Conservation (phyloP, 768 basidiomycete species). For the Russula vinacea region DNA sequence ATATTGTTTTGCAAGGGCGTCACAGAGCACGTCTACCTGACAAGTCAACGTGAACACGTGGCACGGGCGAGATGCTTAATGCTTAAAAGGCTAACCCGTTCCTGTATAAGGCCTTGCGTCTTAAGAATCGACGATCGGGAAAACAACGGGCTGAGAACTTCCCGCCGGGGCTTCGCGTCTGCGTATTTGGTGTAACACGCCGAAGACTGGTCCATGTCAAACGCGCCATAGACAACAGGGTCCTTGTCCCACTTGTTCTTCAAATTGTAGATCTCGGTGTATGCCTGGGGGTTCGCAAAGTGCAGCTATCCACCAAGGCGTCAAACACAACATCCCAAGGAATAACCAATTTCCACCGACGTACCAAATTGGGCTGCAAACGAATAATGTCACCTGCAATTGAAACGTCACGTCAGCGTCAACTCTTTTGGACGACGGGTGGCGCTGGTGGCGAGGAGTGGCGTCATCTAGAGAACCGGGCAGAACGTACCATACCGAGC, state of each 20-base stretch:
- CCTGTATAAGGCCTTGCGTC: conserved; percentile 39
- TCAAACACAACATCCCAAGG: neutral
- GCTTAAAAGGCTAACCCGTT: conserved; percentile 34
- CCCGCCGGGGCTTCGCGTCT: conserved; percentile 39
- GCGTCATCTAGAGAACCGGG: neutral
- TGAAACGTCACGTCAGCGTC: neutral
- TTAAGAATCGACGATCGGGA: conserved; percentile 42
- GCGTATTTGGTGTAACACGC: conserved; percentile 39
- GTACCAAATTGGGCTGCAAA: conserved; percentile 42
- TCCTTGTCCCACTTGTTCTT: conserved; percentile 39
- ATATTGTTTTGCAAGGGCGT: conserved; percentile 28
- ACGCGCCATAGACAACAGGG: conserved; percentile 39
- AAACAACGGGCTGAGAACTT: conserved; percentile 42
- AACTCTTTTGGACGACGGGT: neutral
- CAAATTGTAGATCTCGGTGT: conserved; percentile 42
- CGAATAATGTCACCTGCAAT: conserved; percentile 40
- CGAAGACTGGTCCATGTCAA: conserved; percentile 40
- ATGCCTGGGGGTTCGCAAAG: conserved; percentile 43
- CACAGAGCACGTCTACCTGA: conserved; percentile 12
- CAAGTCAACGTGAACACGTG: neutral
- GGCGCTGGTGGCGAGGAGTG: neutral
- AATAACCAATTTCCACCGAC: neutral
- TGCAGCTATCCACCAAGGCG: conserved; percentile 37
- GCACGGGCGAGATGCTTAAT: neutral
- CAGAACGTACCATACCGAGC: conserved; percentile 38